Evolutionary conservation across 2,329 filamentous ascomycete genomes (phyloP), one percentile per base, ranked within the genome.

Genomic region (Zalaria obscura): DNA sequence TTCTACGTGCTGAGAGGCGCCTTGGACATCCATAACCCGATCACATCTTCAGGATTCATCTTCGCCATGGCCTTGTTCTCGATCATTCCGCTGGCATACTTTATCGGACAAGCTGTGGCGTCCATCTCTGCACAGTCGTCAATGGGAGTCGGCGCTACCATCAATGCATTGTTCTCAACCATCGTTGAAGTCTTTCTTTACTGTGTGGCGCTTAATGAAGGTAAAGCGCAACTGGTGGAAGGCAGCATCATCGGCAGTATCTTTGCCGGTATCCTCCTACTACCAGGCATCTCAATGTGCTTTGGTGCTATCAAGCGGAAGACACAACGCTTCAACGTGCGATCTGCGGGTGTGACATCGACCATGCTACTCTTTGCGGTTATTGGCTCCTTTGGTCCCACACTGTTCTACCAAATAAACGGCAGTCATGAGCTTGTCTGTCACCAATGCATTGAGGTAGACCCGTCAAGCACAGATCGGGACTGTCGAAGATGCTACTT

Each of bases 41-140:
- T 95, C 50, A 94, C 89, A 0, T 79, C 83, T 26, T 79, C 86
- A 0, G 86, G 85, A 5, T 80, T 96, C 50, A 72, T 96, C 39
- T 98, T 98, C 59, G 72, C 79, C 0, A 74, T 88, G 3, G 84
- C 82, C 3, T 64, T 98, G 9, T 68, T 93, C 45, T 96, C 91
- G 36, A 93, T 98, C 58, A 95, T 98, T 38, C 91, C 91, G 3
- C 65, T 98, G 41, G 91, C 91, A 9, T 98, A 98, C 64, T 98
- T 98, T 60, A 98, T 98, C 50, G 91, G 91, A 1, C 91, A 98
- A 64, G 91, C 91, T 32, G 91, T 98, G 36, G 91, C 91, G 2
- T 98, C 91, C 40, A 98, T 98, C 52, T 98, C 91, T 6, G 91
- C 91, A 1, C 91, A 98, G 60, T 96, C 89, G 1, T 95, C 89